Evolutionary conservation across 257 asterid genomes (phyloP).

Genomic region (Mitragyna speciosa): DNA sequence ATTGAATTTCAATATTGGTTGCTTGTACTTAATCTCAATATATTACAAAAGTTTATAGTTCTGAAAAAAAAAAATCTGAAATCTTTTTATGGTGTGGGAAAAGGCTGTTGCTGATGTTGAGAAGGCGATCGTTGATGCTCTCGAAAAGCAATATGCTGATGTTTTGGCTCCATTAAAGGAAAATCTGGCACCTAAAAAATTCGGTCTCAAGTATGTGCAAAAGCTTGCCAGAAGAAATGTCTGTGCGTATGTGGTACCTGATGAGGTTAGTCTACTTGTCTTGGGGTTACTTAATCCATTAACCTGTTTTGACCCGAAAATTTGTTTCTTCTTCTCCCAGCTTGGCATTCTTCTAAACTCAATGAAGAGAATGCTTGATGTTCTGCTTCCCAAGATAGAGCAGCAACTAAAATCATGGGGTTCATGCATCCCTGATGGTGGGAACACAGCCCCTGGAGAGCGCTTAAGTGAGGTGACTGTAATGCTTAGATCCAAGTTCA

Average conservation of each 20-base stretch:
- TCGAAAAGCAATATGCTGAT: conserved; percentile 58
- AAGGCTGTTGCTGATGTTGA: conserved; percentile 59
- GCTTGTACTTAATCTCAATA: neutral
- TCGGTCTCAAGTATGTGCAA: conserved; percentile 51
- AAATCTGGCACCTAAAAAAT: conserved; percentile 42
- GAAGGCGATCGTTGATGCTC: conserved; percentile 51
- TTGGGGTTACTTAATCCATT: neutral
- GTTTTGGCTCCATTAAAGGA: conserved; percentile 50
- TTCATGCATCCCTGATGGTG: conserved; percentile 47
- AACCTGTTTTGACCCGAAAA: neutral
- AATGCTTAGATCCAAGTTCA: conserved; percentile 55
- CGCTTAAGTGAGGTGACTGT: conserved; percentile 52
- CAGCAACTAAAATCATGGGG: conserved; percentile 50
- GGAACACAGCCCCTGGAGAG: conserved; percentile 48
- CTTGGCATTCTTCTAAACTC: conserved; percentile 53
- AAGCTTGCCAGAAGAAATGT: conserved; percentile 47
- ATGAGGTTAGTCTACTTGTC: conserved; percentile 33
- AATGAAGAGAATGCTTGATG: conserved; percentile 52
- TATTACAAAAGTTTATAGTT: neutral
- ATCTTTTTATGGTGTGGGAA: neutral
- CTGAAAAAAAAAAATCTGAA: neutral
- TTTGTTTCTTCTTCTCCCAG: conserved; percentile 22
- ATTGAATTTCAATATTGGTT: neutral
- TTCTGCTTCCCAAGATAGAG: conserved; percentile 48
- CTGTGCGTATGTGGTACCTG: conserved; percentile 42